Evolutionary conservation across 2,329 filamentous ascomycete genomes (phyloP).

Genomic region (Fusarium lateritium): DNA sequence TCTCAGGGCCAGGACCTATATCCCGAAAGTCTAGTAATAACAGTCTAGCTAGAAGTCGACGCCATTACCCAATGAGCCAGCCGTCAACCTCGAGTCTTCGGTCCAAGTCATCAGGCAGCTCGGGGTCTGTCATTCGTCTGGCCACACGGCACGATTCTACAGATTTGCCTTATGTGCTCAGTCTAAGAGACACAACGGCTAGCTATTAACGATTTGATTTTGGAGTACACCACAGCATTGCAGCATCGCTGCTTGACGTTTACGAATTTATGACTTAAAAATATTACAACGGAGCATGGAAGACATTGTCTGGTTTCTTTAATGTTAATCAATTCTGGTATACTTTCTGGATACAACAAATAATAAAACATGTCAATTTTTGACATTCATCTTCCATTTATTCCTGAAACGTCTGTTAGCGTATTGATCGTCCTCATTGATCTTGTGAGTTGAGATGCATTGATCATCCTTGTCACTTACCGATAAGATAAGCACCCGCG

Average conservation of each 20-base stretch:
- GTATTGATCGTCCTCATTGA: not conserved
- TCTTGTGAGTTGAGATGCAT: not conserved
- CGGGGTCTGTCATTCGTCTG: slow-evolving; percentile 65
- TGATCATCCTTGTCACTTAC: not conserved
- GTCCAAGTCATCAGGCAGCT: slow-evolving; percentile 55
- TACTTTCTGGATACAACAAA: slow-evolving; percentile 10
- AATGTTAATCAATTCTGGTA: slow-evolving; percentile 42
- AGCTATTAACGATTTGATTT: slow-evolving; percentile 40
- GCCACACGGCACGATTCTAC: slow-evolving; percentile 56
- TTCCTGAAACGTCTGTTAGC: not conserved
- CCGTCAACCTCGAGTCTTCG: slow-evolving; percentile 59
- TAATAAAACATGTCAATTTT: not conserved
- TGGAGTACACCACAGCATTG: slow-evolving; percentile 14
- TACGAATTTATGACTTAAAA: slow-evolving; percentile 47
- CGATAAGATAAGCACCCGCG: slow-evolving; percentile 45
- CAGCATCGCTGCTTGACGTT: slow-evolving; percentile 30
- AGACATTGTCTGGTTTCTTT: slow-evolving; percentile 36
- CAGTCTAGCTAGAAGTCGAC: slow-evolving; percentile 61
- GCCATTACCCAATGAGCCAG: slow-evolving; percentile 57
- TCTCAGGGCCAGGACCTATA: slow-evolving; percentile 49
- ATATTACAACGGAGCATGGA: slow-evolving; percentile 17
- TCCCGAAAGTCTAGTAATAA: slow-evolving; percentile 57
- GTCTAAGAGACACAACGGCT: slow-evolving; percentile 52
- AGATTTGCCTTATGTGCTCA: slow-evolving; percentile 57
- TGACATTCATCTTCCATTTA: not conserved